phyloP scores from a whole-genome alignment of 805 yeast genomes.

The Candida coleopterorum region DNA sequence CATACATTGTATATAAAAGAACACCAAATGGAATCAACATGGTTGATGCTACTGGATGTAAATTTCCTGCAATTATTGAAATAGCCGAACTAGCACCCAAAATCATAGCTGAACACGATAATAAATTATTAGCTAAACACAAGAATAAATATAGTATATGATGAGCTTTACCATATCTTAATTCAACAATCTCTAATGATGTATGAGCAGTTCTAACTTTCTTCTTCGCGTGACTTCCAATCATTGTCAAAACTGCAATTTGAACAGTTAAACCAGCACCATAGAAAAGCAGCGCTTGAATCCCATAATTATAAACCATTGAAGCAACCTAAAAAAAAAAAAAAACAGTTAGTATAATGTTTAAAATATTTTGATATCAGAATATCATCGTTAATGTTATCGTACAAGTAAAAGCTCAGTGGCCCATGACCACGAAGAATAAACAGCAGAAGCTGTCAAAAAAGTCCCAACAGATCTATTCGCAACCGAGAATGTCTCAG shows the following conservation, averaged over 20 bases:
- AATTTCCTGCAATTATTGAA: slow-evolving; percentile 23
- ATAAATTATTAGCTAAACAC: slow-evolving; percentile 19
- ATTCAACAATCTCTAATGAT: slow-evolving; percentile 24
- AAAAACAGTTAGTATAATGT: not conserved
- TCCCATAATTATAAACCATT: slow-evolving; percentile 23
- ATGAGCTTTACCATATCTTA: slow-evolving; percentile 21
- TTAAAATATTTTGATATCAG: no score
- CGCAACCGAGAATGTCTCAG: slow-evolving; percentile 27
- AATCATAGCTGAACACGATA: slow-evolving; percentile 24
- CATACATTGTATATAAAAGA: slow-evolving; percentile 43
- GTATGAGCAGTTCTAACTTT: slow-evolving; percentile 26
- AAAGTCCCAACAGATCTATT: slow-evolving; percentile 20
- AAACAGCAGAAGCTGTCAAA: slow-evolving; percentile 20
- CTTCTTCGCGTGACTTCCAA: slow-evolving; percentile 25
- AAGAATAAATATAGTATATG: slow-evolving; percentile 23
- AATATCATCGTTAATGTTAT: not conserved
- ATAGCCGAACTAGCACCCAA: slow-evolving; percentile 25
- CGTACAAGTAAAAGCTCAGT: slow-evolving; percentile 20
- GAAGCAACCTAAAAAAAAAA: slow-evolving; percentile 11
- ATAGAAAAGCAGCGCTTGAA: slow-evolving; percentile 20
- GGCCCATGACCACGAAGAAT: slow-evolving; percentile 26
- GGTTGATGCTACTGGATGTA: slow-evolving; percentile 23
- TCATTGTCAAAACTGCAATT: slow-evolving; percentile 19
- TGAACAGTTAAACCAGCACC: slow-evolving; percentile 25
- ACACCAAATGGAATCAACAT: slow-evolving; percentile 34